Base-by-base conservation (phyloP, 1,139 yeast genomes). In the Candida sanyaensis region DNA sequence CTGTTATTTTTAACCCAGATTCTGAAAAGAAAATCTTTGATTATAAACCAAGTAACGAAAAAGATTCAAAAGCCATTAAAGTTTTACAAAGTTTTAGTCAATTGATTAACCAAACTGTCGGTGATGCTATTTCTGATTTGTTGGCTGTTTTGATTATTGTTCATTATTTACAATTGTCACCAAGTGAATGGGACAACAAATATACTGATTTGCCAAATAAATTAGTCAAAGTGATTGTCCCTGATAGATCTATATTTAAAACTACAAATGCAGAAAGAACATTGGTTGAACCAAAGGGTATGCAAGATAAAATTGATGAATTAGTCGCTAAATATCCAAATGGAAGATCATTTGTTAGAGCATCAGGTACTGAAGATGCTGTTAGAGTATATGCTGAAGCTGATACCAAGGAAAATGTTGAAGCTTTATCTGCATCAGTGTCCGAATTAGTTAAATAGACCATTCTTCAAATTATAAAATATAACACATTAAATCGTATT, bases 281-380 rank as follows among this genome's bases (percentile, higher is more conserved):
- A 43, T 76, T 93, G 55, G 80, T 82, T 11, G 80, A 81, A 48
- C 99, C 99, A 3, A 69, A 57, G 2, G 97, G 95, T 0, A 66
- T 95, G 53, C 99, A 93, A 68, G 73, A 58, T 1, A 68, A 81
- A 56, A 90, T 93, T 48, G 96, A 93, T 63, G 75, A 61, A 2
- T 63, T 80, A 45, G 93, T 92, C 11, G 62, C 71, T 21, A 70
- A 80, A 59, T 86, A 75, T 58, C 63, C 73, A 0, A 65, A 72
- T 29, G 98, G 95, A 2, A 79, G 99, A 62, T 85, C 96, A 2
- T 93, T 93, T 68, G 98, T 93, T 4, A 82, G 99, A 57, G 98
- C 99, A 8, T 88, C 96, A 53, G 99, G 99, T 13, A 93, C 99
- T 1, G 99, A 93, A 65, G 96, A 95, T 66, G 98, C 97, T 0